Base-by-base conservation (phyloP, 2,329 filamentous ascomycete genomes). In the Moelleriella libera region DNA sequence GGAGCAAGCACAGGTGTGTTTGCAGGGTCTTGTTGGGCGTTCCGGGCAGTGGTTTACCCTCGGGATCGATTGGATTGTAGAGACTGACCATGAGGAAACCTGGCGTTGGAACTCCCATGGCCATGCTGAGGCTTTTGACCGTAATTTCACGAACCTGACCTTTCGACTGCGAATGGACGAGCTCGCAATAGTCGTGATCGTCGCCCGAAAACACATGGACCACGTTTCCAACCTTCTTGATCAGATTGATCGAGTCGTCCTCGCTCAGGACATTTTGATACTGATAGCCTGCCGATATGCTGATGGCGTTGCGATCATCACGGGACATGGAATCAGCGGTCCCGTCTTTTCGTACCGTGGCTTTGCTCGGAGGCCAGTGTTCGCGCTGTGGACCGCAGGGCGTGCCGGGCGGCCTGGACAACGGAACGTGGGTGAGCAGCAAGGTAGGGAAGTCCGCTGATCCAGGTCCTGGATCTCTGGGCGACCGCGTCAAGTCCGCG, bases 141-240 rank as follows among this genome's bases (percentile, higher is more conserved):
- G 92, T 98, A 53, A 96, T 94, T 62, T 98, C 92, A 45, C 71
- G 72, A 32, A 83, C 77, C 30, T 73, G 76, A 34, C 73, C 74
- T 52, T 80, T 80, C 50, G 82, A 78, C 14, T 78, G 73, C 3
- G 80, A 78, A 63, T 98, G 92, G 0, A 82, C 74, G 6, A 97
- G 68, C 58, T 95, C 89, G 66, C 92, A 98, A 67, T 97, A 96
- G 67, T 98, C 92, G 67, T 98, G 92, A 60, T 98, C 92, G 57
- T 98, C 92, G 9, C 92, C 92, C 0, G 88, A 95, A 60, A 97
- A 98, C 42, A 89, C 84, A 53, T 92, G 84, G 3, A 79, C 74
- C 10, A 97, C 78, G 51, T 92, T 86, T 34, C 88, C 88, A 34
- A 95, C 72, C 52, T 82, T 85, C 50, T 82, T 75, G 41, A 95